phyloP scores from a whole-genome alignment of 2,329 filamentous ascomycete species.

The Claviceps arundinis region DNA sequence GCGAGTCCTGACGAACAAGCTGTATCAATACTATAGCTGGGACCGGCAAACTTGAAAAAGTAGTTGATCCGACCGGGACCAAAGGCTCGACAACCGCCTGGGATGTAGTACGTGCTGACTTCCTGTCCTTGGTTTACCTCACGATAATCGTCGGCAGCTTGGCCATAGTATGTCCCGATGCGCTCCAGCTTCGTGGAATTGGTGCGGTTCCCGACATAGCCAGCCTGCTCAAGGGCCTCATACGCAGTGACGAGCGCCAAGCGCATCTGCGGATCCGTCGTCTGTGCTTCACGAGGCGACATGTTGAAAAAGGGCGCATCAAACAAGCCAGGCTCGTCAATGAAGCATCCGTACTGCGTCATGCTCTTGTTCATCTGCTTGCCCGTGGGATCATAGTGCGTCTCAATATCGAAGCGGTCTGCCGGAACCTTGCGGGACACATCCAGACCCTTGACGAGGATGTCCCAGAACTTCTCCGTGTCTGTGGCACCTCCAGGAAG shows the following conservation, averaged over 20 bases:
- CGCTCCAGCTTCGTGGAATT: conserved; percentile 38
- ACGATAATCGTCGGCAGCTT: conserved; percentile 16
- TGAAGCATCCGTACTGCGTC: conserved; percentile 54
- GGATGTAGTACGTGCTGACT: conserved; percentile 47
- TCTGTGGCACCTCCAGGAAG: conserved; percentile 29
- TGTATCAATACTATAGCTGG: conserved; percentile 60
- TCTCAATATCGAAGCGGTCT: conserved; percentile 51
- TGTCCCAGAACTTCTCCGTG: conserved; percentile 13
- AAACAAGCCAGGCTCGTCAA: conserved; percentile 57
- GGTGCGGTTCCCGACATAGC: conserved; percentile 22
- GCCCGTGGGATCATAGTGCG: conserved; percentile 51
- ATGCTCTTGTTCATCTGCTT: conserved; percentile 54
- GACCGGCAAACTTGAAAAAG: conserved; percentile 64
- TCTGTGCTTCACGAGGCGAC: conserved; percentile 58
- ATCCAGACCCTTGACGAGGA: conserved; percentile 31
- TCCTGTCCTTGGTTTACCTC: conserved; percentile 80
- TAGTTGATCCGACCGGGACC: conserved; percentile 53
- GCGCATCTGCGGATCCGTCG: conserved; percentile 63
- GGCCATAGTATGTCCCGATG: conserved; percentile 63
- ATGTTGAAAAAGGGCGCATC: conserved; percentile 70
- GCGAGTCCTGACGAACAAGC: conserved; percentile 65
- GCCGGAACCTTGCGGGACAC: conserved; percentile 46
- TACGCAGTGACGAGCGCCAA: conserved; percentile 60
- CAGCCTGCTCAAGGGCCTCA: conserved; percentile 64
- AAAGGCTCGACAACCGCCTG: conserved; percentile 62